Evolutionary conservation across 768 basidiomycete species (phyloP).

Genomic region (Neoboletus magnificus): DNA sequence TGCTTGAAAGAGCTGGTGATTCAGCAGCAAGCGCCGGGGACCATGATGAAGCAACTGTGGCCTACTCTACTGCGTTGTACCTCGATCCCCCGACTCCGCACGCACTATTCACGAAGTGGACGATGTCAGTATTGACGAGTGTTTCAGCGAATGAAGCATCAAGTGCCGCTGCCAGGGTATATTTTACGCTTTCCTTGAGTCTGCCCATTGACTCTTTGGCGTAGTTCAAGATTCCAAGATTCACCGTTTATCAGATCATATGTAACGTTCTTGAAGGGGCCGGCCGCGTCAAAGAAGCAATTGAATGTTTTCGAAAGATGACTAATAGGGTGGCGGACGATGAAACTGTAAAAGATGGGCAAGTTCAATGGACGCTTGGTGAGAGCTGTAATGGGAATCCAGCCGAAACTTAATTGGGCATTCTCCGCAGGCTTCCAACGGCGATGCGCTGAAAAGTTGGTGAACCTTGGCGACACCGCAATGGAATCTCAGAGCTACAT

Average conservation of each 20-base stretch:
- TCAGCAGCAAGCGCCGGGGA: background rate
- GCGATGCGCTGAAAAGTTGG: background rate
- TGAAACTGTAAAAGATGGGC: too few relatives aligned
- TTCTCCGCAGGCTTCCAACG: too few relatives aligned
- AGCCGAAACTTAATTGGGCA: too few relatives aligned
- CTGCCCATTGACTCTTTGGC: background rate
- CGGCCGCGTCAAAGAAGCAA: background rate
- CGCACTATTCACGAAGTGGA: background rate
- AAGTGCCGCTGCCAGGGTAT: background rate
- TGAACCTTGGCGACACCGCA: background rate
- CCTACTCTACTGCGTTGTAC: background rate
- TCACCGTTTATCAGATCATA: background rate
- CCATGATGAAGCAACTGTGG: background rate
- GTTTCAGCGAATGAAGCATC: background rate
- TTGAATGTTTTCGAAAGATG: background rate
- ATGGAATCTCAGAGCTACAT: background rate
- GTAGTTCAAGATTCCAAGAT: background rate
- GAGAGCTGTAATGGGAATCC: too few relatives aligned
- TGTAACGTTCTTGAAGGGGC: background rate
- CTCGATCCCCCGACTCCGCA: background rate
- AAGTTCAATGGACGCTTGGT: too few relatives aligned
- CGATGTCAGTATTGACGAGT: background rate
- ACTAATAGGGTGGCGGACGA: too few relatives aligned
- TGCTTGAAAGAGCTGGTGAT: background rate
- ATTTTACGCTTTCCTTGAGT: too few relatives aligned